Evolutionary conservation across 805 yeast genomes (phyloP), one percentile per base, ranked within the genome.

Genomic region (Vanderwaltozyma tropicalis): DNA sequence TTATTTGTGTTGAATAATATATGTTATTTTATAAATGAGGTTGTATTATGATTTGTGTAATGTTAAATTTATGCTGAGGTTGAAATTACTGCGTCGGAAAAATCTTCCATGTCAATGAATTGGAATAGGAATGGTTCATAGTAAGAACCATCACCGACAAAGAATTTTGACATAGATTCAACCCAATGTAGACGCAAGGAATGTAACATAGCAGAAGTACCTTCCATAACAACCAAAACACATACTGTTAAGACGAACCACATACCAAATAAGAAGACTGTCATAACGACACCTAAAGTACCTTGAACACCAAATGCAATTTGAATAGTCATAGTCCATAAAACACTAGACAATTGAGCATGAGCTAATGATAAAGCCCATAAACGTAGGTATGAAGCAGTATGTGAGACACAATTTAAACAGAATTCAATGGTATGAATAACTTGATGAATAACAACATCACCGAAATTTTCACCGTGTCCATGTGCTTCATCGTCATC

Each of bases 321-420:
- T 33, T 71, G 67, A 37, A 80, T 68, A 1, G 88, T 80, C 88
- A 80, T 80, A 27, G 76, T 66, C 86, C 87, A 80, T 45, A 80
- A 63, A 21, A 80, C 88, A 13, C 76, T 63, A 11, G 86, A 78
- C 43, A 80, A 66, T 60, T 80, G 88, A n/a, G 82, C 82, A 53
- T 80, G 88, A 0, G 88, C 88, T 46, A 80, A 63, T 0, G 87
- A 80, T 43, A 80, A 66, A 2, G 88, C 88, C 88, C 88, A 80
- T 41, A 80, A 64, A 59, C 88, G 69, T 49, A 80, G 66, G 51
- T 80, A 80, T 1, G 87, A 80, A 2, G 88, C 88, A 0, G 88
- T 80, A 50, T 80, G 88, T 4, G 84, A 76, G 25, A 80, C 86
- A 65, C 86, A 78, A 56, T 80, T 80, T 49, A 80, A 68, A 53